Conservation (phyloP, 116 monocot species). For the Posidonia oceanica region DNA sequence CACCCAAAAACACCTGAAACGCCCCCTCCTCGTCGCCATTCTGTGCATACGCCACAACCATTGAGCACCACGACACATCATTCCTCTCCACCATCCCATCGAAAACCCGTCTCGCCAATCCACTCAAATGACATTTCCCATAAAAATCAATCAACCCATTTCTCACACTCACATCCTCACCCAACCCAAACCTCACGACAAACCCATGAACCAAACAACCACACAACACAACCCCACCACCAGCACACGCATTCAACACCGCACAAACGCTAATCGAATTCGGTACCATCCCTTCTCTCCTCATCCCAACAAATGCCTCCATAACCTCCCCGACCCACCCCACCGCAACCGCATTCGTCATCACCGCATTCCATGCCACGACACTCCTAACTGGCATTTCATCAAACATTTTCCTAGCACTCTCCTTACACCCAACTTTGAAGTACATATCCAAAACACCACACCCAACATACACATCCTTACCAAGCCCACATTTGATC, state of each 20-base stretch:
- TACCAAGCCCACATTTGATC: constrained; percentile 39
- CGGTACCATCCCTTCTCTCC: constrained; percentile 14
- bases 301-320: constrained; percentile 24
- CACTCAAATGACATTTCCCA: constrained; percentile 39
- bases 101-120: constrained; percentile 42
- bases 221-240: constrained; percentile 10
- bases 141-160: constrained; percentile 81
- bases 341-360: constrained; percentile 49
- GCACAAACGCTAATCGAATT: constrained; percentile 54
- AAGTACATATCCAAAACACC: constrained; percentile 63
- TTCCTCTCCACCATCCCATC: constrained; percentile 34
- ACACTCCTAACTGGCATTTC: constrained; percentile 62
- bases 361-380: constrained; percentile 68
- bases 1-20: constrained; percentile 31
- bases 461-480: constrained; percentile 54
- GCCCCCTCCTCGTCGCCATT: constrained; percentile 53
- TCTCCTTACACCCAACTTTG: constrained; percentile 28
- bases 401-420: constrained; percentile 52
- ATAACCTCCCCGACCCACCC: constrained; percentile 32
- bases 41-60: constrained; percentile 47
- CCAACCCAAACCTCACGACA: constrained; percentile 31
- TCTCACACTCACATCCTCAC: constrained; percentile 32
- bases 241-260: constrained; percentile 58
- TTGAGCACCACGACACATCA: constrained; percentile 73
- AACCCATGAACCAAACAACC: constrained; percentile 42